Evolutionary conservation across 75 land plant species (phyloP).

Genomic region (Sequoia sempervirens): DNA sequence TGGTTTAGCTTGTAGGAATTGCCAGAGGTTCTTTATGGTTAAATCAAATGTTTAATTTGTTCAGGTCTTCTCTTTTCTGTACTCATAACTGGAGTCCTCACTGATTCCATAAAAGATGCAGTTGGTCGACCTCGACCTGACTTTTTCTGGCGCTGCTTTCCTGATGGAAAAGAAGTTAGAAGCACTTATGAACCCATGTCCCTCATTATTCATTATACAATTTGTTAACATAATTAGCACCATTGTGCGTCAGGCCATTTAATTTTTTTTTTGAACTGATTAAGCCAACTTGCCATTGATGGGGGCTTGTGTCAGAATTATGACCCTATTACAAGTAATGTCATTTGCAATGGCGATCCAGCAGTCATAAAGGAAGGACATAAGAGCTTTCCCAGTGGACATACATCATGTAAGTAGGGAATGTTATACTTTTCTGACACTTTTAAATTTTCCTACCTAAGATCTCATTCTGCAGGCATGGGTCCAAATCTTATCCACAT

Average conservation of each 20-base stretch:
- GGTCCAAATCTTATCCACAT: not conserved
- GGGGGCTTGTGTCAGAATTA: slow-evolving; percentile 31
- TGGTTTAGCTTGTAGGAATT: not conserved
- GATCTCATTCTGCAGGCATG: not conserved
- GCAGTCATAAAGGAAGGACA: slow-evolving; percentile 81
- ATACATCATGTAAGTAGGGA: slow-evolving; percentile 47
- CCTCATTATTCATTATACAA: not conserved
- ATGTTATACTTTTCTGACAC: not conserved
- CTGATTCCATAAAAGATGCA: slow-evolving; percentile 82
- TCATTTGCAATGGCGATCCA: slow-evolving; percentile 52
- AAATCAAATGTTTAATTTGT: not conserved
- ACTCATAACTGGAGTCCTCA: slow-evolving; percentile 64
- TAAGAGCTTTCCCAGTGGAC: slow-evolving; percentile 84
- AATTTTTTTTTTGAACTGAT: not conserved
- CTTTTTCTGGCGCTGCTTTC: slow-evolving; percentile 94
- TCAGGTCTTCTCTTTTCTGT: slow-evolving; percentile 78
- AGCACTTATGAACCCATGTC: not conserved
- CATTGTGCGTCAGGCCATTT: not conserved
- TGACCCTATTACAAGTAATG: slow-evolving; percentile 36
- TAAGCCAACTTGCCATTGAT: not conserved
- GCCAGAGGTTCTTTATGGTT: not conserved
- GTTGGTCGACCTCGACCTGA: slow-evolving; percentile 96
- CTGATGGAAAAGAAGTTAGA: slow-evolving; percentile 67
- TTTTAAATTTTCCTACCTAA: not conserved
- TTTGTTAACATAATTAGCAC: not conserved